These are phyloP conservation scores for Metschnikowia orientalis DNA, from an alignment of 805 yeast species.

Conservation along the genomic window DNA sequence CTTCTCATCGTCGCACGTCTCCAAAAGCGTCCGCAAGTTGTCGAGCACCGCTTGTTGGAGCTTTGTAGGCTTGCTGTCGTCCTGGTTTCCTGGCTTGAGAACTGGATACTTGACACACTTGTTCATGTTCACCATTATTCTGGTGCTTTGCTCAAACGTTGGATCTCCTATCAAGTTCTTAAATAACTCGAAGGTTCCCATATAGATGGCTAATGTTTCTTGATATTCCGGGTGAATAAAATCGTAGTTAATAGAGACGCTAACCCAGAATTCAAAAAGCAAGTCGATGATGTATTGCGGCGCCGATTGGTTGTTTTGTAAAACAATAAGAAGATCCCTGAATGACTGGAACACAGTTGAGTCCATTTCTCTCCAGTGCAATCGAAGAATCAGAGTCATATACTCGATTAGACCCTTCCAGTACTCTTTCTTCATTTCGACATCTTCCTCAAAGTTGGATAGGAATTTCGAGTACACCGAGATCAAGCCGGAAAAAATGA, in stretches of 20 bases:
- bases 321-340: constrained; percentile 40
- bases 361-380: constrained; percentile 50
- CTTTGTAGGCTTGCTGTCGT: constrained; percentile 48
- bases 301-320: constrained; percentile 15
- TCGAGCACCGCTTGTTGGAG: constrained; percentile 59
- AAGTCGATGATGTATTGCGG: constrained; percentile 27
- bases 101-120: constrained; percentile 71
- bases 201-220: constrained; percentile 54
- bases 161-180: constrained; percentile 34
- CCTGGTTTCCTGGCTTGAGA: constrained; percentile 54
- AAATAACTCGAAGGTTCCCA: constrained; percentile 50
- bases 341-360: constrained; percentile 53
- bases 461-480: constrained; percentile 56
- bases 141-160: constrained; percentile 38
- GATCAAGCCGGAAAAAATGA: constrained; percentile 63
- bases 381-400: constrained; percentile 35
- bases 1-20: constrained; percentile 22
- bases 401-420: constrained; percentile 60
- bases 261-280: constrained; percentile 49
- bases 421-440: constrained; percentile 24
- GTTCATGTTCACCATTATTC: constrained; percentile 55
- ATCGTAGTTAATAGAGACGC: constrained; percentile 37
- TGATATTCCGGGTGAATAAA: constrained; percentile 49
- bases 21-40: constrained; percentile 33
- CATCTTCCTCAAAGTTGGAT: constrained; percentile 25